Base-by-base conservation (phyloP, 1,284 basidiomycete species). In the Trichosporon ovoides region DNA sequence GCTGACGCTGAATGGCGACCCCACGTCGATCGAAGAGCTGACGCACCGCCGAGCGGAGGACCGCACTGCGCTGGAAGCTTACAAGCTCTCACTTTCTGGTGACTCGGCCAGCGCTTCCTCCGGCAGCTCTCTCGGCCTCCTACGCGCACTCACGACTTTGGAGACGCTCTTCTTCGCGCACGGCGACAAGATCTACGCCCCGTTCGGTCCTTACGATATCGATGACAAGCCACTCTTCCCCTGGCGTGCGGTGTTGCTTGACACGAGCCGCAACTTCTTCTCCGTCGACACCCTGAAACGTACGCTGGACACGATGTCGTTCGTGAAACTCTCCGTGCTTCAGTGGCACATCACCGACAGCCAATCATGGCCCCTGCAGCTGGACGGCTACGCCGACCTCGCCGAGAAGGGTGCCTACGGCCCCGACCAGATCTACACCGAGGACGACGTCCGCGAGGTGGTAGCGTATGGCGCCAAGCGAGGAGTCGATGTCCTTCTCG, bases 81-180 rank as follows among this genome's bases (percentile, higher is more conserved):
- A 57, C 51, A 57, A 46, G 19, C 56, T 57, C 40, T 37, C 50
- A 12, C 18, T 57, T 1, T 22, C 50, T 5, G 35, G 33, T 7
- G 13, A 40, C 7, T 14, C 14, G 0, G 60, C 56, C 13, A 18
- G 22, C 2, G 60, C 60, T 4, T 11, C 6, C 1, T 36, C 54
- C 0, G n/a, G 20, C 11, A 58, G 50, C 3, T 20, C 56, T 4
- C 74, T 61, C 18, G 59, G 56, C 20, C 35, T 54, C 13, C 83
- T 86, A 57, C 81, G 92, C 54, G 93, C 90, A 1, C 75, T 95
- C 62, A 86, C 88, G 28, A 92, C 90, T 1, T 91, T 95, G 72
- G 78, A 80, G 37, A 89, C 93, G 77, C 75, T 95, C 36, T 75
- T 80, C 52, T 81, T 78, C 62, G 9, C 7, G 14, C 38, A 22